Conservation (phyloP, 1,284 basidiomycete genomes). For the Sporisorium sorghi region DNA sequence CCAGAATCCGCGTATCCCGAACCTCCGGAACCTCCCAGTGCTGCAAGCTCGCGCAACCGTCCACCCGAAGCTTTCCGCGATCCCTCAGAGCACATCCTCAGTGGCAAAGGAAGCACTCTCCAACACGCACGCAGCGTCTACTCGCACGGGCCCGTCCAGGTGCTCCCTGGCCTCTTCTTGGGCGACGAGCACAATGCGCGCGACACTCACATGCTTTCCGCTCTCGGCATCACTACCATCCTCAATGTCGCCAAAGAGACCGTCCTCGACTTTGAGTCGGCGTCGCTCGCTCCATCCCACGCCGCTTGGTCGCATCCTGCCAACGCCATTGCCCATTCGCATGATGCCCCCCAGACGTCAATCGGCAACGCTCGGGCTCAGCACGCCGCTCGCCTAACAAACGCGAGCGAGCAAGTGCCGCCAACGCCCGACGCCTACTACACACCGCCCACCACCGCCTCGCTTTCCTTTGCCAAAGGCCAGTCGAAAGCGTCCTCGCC, state of each 20-base stretch:
- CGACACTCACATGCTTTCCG: slow-evolving; percentile 79
- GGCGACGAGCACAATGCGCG: slow-evolving; percentile 93
- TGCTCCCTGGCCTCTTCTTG: slow-evolving; percentile 89
- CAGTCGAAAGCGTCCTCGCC: slow-evolving; percentile 24
- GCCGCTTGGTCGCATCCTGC: slow-evolving; percentile 19
- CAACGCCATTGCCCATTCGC: slow-evolving; percentile 1
- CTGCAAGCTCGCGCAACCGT: slow-evolving; percentile 32
- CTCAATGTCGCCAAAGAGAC: slow-evolving; percentile 88
- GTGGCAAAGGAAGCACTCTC: slow-evolving; percentile 61
- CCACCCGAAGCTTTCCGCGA: slow-evolving; percentile 60
- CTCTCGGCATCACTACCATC: slow-evolving; percentile 81
- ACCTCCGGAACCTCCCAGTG: slow-evolving; percentile 33
- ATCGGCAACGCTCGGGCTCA: background rate
- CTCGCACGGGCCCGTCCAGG: slow-evolving; percentile 84
- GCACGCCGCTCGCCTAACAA: background rate
- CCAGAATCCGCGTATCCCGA: slow-evolving; percentile 17
- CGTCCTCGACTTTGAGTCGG: slow-evolving; percentile 39
- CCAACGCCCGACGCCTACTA: slow-evolving; percentile 37
- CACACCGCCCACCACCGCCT: slow-evolving; percentile 43
- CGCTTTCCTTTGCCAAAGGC: slow-evolving; percentile 3
- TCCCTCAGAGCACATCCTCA: slow-evolving; percentile 63
- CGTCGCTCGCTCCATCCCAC: slow-evolving; percentile 8
- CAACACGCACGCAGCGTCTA: slow-evolving; percentile 73
- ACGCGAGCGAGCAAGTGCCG: slow-evolving; percentile 7
- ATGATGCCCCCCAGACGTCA: background rate